Base-by-base conservation (phyloP, 306 rosid genomes). In the Pterocarpus macrocarpus region DNA sequence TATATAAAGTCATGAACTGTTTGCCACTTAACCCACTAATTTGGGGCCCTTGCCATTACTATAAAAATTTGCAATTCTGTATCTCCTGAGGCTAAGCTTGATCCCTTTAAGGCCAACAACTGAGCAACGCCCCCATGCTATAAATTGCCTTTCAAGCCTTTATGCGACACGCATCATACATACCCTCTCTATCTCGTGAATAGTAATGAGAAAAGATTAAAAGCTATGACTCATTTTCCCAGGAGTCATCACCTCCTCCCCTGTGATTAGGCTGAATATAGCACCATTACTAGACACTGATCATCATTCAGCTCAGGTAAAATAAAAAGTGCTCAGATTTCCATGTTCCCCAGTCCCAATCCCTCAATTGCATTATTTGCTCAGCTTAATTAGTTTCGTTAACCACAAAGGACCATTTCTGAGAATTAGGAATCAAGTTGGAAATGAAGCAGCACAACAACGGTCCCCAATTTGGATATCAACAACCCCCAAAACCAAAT, bases 401-500 rank as follows among this genome's bases (percentile, higher is more conserved):
- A 68, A 71, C 15, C 33, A 69, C 8, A 55, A 14, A 75, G 89
- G 89, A 90, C 87, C 91, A 85, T 80, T 75, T 85, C 79, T 79
- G 85, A 87, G 75, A 74, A 55, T 15, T 55, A 55, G 74, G 77
- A 82, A 38, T 43, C 56, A 50, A 84, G 72, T 84, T 65, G 81
- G 80, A 83, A 89, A 78, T 85, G 69, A 69, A 66, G 75, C 78
- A 83, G 76, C 80, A 78, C 71, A 77, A 76, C 8, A 16, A 50
- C 28, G 87, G 88, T 84, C 92, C 86, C 89, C 63, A 77, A 58
- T 81, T 85, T 84, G 85, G 85, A 83, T 81, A 80, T 69, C 84
- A 84, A 34, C 69, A 77, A 75, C 78, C 71, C 81, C 43, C 68
- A 56, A 47, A 80, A 71, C 75, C 84, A 85, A 69, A 75, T 56